These are phyloP conservation scores for Lactarius quietus DNA, from an alignment of 768 basidiomycete genomes.

Conservation along the genomic window DNA sequence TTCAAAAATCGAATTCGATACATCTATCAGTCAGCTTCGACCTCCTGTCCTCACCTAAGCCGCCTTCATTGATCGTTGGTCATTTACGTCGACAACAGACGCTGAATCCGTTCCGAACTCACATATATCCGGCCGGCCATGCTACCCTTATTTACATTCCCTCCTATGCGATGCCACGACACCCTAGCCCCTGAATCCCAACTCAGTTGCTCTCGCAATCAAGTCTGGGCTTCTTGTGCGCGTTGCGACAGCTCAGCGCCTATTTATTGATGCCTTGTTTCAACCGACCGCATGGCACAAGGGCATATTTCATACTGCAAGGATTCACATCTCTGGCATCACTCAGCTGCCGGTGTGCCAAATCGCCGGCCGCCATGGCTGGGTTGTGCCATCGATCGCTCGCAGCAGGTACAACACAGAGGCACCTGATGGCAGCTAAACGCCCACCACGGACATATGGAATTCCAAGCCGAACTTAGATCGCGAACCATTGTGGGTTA, in stretches of 20 bases:
- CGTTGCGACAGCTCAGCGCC: slow-evolving; percentile 12
- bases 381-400: slow-evolving; percentile 2
- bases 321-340: neutral
- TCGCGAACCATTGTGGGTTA: neutral
- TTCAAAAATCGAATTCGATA: slow-evolving; percentile 1
- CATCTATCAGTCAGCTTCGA: slow-evolving; percentile 10
- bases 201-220: neutral
- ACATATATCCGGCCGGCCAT: neutral
- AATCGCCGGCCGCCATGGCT: slow-evolving; percentile 9
- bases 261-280: neutral
- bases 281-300: slow-evolving; percentile 4
- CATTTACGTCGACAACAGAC: neutral
- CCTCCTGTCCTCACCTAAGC: slow-evolving; percentile 7
- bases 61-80: slow-evolving; percentile 7
- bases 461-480: slow-evolving; percentile 19
- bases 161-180: slow-evolving; percentile 4
- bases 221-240: neutral
- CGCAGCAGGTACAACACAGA: neutral
- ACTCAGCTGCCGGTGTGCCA: neutral
- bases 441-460: slow-evolving; percentile 21
- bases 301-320: neutral
- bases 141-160: neutral
- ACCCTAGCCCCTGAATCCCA: neutral
- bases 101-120: slow-evolving; percentile 1
- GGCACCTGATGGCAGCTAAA: slow-evolving; percentile 8